Evolutionary conservation across 1,139 yeast species (phyloP), one percentile per base, ranked within the genome.

Genomic region (Zhuliangozyma parablackwelliae): DNA sequence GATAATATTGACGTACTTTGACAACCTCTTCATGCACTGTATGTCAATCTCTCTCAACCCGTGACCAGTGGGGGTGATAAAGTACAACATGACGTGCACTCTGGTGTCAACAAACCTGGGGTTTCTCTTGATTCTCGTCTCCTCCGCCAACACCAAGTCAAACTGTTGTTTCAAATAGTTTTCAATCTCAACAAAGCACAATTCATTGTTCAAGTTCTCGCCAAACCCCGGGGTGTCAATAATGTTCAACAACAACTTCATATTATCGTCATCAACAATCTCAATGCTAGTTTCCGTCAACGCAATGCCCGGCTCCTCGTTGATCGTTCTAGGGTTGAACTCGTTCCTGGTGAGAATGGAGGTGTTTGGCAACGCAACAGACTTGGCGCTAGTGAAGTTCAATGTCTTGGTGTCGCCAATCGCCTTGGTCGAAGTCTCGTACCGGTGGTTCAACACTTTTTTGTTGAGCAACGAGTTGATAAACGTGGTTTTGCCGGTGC

Each of bases 111-210:
- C 80, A 49, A 84, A 84, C 39, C 89, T 63, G 25, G 94, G 94
- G 52, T 84, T 83, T 75, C 98, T 80, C 62, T 86, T 81, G 47
- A 92, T 87, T 45, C 95, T 76, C 12, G 95, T 82, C 59, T 92
- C 97, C 60, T 92, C 97, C 10, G 87, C 82, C 48, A 92, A 73
- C 29, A 90, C 94, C 50, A 85, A 88, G 60, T 92, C 98, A 59
- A 86, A 90, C 59, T 90, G 97, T 55, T 82, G 87, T 54, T 86
- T 92, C 47, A 92, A 67, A 57, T 81, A 90, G 42, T 76, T 77
- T 38, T 82, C 80, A 42, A 92, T 81, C 46, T 84, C 84, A 28
- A 69, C 70, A 53, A 86, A 84, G 56, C 88, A 55, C 66, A 75
- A 42, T 33, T 75, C 77, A 50, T 82, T 81, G 54, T 82, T 82